Percentiles rank a stretch among this genome's conserved stretches.
Conservation (phyloP, 1,284 basidiomycete genomes). For the Stereum hirsutum region DNA sequence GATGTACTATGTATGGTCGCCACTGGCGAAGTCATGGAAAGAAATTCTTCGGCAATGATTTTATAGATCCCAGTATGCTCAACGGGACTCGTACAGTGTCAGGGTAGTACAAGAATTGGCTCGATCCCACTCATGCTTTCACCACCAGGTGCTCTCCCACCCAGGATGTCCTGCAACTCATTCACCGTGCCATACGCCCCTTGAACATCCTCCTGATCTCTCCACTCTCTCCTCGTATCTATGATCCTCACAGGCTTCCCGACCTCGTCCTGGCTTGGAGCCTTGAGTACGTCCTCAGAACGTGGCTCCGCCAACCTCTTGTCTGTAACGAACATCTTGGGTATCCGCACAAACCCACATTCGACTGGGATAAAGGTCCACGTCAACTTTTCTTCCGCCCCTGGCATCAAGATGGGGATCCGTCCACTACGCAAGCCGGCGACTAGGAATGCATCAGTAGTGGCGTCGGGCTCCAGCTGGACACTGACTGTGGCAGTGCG, state of each 20-base stretch:
- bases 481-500: constrained; percentile 60
- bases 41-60: no score
- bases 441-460: constrained; percentile 55
- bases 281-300: neutral
- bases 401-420: constrained; percentile 60
- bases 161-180: no score
- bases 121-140: no score
- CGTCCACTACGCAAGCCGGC: constrained; percentile 60
- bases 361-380: constrained; percentile 68
- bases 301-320: constrained; percentile 25
- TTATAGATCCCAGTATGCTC: no score
- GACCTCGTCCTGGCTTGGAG: constrained; percentile 19
- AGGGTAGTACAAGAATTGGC: no score
- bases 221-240: constrained; percentile 38
- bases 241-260: constrained; percentile 43
- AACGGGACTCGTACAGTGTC: no score
- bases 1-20: no score
- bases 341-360: constrained; percentile 55
- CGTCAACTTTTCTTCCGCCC: constrained; percentile 48
- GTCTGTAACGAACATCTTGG: constrained; percentile 50
- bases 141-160: no score
- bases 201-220: neutral
- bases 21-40: no score
- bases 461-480: constrained; percentile 55
- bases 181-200: neutral